Percentiles rank a stretch among this genome's conserved stretches.
These are phyloP conservation scores for Neurospora sp. DNA, from an alignment of 495 filamentous ascomycete species.

Conservation along the genomic window DNA sequence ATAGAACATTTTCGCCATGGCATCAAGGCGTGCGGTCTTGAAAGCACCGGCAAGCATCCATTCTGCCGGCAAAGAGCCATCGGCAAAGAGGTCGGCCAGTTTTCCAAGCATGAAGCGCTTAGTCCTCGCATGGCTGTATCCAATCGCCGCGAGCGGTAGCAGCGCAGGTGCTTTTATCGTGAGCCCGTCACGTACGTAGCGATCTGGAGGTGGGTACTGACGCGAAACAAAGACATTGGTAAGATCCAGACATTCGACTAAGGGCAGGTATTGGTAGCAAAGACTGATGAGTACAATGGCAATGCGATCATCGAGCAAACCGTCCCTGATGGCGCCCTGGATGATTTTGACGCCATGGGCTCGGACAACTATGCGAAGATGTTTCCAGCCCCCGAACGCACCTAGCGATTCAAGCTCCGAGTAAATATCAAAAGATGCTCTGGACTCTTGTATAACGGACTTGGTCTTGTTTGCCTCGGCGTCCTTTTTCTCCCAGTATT, in stretches of 20 bases:
- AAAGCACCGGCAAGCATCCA: constrained; percentile 38
- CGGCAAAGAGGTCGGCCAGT: constrained; percentile 24
- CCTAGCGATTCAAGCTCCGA: constrained; percentile 56
- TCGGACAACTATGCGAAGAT: constrained; percentile 53
- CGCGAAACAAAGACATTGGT: constrained; percentile 22
- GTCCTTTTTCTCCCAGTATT: constrained; percentile 39
- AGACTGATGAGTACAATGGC: constrained; percentile 30
- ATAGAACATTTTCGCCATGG: constrained; percentile 7
- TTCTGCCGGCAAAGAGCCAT: constrained; percentile 24
- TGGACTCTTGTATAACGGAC: constrained; percentile 25
- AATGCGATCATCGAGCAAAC: constrained; percentile 30
- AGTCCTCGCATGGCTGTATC: constrained; percentile 13
- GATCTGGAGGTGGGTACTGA: constrained; percentile 28
- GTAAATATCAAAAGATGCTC: constrained; percentile 46
- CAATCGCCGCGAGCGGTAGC: constrained; percentile 21
- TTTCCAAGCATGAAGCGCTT: constrained; percentile 24
- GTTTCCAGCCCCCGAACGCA: constrained; percentile 51
- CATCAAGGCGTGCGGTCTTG: constrained; percentile 20
- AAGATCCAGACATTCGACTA: constrained; percentile 32
- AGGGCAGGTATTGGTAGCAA: constrained; percentile 27
- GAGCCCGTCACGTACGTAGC: constrained; percentile 19
- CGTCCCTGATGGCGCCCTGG: constrained; percentile 40
- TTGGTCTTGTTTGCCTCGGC: constrained; percentile 40
- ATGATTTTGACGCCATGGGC: constrained; percentile 57
- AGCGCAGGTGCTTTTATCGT: constrained; percentile 10